phyloP scores from a whole-genome alignment of 139 green algal genomes.

The Zygnema circumcarinatum region DNA sequence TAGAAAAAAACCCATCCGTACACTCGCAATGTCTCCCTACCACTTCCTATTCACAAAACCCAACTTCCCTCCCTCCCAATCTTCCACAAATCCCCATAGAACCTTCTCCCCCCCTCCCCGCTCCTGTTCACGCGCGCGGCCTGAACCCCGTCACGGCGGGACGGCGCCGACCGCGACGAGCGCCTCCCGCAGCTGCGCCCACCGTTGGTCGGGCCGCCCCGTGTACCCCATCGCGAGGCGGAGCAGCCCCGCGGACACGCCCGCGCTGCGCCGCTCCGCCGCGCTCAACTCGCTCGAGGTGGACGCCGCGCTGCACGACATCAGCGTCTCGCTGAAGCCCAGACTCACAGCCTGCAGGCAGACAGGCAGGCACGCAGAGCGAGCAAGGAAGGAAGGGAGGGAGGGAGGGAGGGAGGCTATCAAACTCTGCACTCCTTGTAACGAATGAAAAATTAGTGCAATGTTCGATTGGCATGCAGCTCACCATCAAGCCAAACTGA shows the following conservation, averaged over 20 bases:
- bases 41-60: too few relatives aligned
- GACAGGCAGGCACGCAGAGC: not conserved
- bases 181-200: constrained; percentile 69
- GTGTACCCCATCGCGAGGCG: constrained; percentile 74
- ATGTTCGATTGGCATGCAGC: too few relatives aligned
- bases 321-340: constrained; percentile 78
- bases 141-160: too few relatives aligned
- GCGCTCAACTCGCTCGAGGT: constrained; percentile 70
- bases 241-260: constrained; percentile 72
- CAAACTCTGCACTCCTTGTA: too few relatives aligned
- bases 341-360: constrained; percentile 67
- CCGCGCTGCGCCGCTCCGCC: constrained; percentile 60
- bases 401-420: not conserved
- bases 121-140: too few relatives aligned
- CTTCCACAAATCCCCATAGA: too few relatives aligned
- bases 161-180: not conserved
- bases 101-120: too few relatives aligned
- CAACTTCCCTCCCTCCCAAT: too few relatives aligned
- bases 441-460: too few relatives aligned
- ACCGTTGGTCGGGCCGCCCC: constrained; percentile 70
- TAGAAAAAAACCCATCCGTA: too few relatives aligned
- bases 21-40: too few relatives aligned
- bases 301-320: constrained; percentile 64
- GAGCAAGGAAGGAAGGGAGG: not conserved
- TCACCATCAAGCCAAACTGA: constrained; percentile 75